Percentiles rank a stretch among this genome's conserved stretches.
Evolutionary conservation across 805 yeast genomes (phyloP).

Genomic region (Yarrowia yakushimensis): DNA sequence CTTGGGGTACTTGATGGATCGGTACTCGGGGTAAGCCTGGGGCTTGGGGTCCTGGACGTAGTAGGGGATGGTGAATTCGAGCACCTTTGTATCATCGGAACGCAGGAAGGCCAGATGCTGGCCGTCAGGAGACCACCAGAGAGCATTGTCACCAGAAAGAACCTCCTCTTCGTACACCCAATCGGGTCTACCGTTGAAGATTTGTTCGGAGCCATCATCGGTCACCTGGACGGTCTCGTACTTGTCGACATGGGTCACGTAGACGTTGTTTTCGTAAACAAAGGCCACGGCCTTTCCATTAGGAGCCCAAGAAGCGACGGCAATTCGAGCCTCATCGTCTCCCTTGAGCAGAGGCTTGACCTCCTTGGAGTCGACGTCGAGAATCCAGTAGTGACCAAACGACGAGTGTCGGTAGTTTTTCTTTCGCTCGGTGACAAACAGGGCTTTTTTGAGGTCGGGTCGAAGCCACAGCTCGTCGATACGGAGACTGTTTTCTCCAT

Average conservation of each 20-base stretch:
- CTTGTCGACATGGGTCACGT: slow-evolving; percentile 46
- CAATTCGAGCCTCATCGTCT: slow-evolving; percentile 36
- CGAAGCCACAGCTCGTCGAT: slow-evolving; percentile 48
- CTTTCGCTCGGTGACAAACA: slow-evolving; percentile 51
- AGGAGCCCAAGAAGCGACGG: slow-evolving; percentile 75
- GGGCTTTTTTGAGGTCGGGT: slow-evolving; percentile 46
- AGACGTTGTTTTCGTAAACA: slow-evolving; percentile 69
- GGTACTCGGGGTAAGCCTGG: slow-evolving; percentile 57
- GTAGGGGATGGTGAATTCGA: slow-evolving; percentile 69
- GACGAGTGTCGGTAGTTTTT: slow-evolving; percentile 70
- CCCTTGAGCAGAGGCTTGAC: slow-evolving; percentile 37
- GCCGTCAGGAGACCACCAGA: slow-evolving; percentile 88
- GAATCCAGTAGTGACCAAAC: slow-evolving; percentile 57
- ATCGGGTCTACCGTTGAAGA: slow-evolving; percentile 86
- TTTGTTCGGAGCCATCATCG: slow-evolving; percentile 60
- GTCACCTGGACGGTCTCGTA: slow-evolving; percentile 51
- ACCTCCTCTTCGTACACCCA: slow-evolving; percentile 96
- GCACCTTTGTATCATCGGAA: slow-evolving; percentile 71
- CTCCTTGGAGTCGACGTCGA: slow-evolving; percentile 44
- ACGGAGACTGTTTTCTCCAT: slow-evolving; percentile 36
- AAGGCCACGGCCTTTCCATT: slow-evolving; percentile 61
- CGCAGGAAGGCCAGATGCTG: slow-evolving; percentile 59
- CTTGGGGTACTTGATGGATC: slow-evolving; percentile 72
- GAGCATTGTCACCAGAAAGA: slow-evolving; percentile 59
- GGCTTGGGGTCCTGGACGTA: slow-evolving; percentile 55